Evolutionary conservation across 2,329 filamentous ascomycete species (phyloP).

Genomic region (Botrytis aclada): DNA sequence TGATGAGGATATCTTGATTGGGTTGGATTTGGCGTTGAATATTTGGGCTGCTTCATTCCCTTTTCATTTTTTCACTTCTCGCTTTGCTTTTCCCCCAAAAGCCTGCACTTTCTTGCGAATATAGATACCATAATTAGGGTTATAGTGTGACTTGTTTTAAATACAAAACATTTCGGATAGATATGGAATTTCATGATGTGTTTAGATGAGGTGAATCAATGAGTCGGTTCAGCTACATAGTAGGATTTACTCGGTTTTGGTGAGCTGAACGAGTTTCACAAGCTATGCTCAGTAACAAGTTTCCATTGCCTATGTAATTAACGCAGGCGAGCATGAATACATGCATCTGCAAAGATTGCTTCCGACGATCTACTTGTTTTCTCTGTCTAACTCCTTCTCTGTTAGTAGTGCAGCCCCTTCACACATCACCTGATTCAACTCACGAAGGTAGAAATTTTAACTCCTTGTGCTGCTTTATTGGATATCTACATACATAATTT

Average conservation of each 20-base stretch:
- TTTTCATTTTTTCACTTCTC: neutral
- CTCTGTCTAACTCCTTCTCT: neutral
- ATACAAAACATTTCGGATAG: neutral
- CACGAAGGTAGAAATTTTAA: no score
- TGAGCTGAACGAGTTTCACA: neutral
- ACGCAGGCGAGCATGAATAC: no score
- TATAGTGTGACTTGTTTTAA: neutral
- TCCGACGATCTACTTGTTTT: neutral
- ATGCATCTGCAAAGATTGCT: neutral
- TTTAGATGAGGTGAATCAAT: neutral
- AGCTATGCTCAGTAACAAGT: neutral
- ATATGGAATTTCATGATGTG: neutral
- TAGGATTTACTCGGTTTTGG: neutral
- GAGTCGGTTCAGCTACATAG: neutral
- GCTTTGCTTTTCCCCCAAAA: neutral
- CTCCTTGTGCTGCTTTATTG: neutral
- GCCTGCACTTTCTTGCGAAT: neutral
- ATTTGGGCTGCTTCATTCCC: neutral
- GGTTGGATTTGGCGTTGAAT: neutral
- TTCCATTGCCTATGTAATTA: no score
- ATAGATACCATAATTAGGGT: conserved; percentile 2
- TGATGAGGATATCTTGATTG: neutral
- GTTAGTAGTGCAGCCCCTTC: neutral
- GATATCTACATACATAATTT: neutral
- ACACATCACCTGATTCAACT: neutral